These are phyloP conservation scores for Apiospora saccharicola DNA, from an alignment of 2,329 filamentous ascomycete genomes.

Conservation along the genomic window DNA sequence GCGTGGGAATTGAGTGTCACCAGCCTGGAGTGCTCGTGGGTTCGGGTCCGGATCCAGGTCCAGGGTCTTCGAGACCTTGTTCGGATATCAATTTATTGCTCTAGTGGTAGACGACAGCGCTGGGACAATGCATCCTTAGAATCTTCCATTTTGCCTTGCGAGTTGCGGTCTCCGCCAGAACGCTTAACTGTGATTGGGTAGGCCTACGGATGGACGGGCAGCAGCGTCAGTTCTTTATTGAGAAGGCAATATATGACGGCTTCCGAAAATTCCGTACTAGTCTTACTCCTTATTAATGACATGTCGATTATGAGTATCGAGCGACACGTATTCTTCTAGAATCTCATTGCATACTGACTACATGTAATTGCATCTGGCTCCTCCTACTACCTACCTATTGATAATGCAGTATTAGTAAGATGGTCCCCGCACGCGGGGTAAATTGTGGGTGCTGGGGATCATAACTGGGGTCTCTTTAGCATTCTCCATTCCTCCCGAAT, in stretches of 20 bases:
- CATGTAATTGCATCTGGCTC: background rate
- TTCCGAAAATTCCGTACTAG: background rate
- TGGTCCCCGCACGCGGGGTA: conserved; percentile 15
- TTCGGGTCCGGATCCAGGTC: background rate
- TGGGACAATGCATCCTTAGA: background rate
- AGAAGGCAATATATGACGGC: background rate
- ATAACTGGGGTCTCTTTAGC: background rate
- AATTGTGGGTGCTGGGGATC: background rate
- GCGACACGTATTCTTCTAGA: background rate
- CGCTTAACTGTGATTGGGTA: background rate
- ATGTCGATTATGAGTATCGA: background rate
- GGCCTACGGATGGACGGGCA: background rate
- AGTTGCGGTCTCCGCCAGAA: background rate
- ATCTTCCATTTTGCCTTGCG: background rate
- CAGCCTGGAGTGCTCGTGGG: background rate
- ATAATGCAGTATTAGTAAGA: background rate
- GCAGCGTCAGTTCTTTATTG: background rate
- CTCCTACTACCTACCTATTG: background rate
- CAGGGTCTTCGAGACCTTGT: background rate
- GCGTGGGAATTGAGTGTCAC: conserved; percentile 7
- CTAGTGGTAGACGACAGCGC: background rate
- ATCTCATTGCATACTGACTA: background rate
- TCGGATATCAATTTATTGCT: background rate
- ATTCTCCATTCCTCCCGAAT: background rate
- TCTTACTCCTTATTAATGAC: background rate